A percentile compares a stretch with the other conserved stretches of the same genome.
Evolutionary conservation across 129 eudicot species (phyloP).

Genomic region (Solidago caesia): DNA sequence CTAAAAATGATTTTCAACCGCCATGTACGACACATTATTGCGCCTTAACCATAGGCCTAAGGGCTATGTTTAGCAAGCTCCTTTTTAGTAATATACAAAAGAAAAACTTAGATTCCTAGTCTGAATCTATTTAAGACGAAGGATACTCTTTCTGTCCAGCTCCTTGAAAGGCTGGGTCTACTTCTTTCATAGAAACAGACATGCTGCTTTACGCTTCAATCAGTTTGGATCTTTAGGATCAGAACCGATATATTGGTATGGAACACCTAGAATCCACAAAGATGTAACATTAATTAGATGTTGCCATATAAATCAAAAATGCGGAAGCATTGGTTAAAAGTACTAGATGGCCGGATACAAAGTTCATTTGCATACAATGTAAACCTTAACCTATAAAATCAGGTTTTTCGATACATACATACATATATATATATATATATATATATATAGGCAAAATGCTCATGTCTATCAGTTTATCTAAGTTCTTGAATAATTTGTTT

Average conservation of each 20-base stretch:
- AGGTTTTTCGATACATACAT: too few species aligned
- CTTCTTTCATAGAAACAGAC: slow-evolving; percentile 75
- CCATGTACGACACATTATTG: too few species aligned
- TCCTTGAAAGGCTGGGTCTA: slow-evolving; percentile 90
- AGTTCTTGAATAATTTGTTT: too few species aligned
- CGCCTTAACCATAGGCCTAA: too few species aligned
- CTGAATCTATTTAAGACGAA: slow-evolving; percentile 11
- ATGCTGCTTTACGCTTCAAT: slow-evolving; percentile 32
- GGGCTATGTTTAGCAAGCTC: too few species aligned
- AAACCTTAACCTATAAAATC: background rate
- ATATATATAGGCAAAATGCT: too few species aligned
- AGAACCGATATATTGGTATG: slow-evolving; percentile 8
- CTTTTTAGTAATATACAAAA: background rate
- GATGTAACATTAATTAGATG: background rate
- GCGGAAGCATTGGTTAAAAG: background rate
- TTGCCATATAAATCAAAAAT: background rate
- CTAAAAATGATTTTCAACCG: too few species aligned
- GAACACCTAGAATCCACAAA: slow-evolving; percentile 4
- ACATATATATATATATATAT: too few species aligned
- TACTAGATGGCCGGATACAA: background rate
- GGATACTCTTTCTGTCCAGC: slow-evolving; percentile 98
- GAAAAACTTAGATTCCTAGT: background rate
- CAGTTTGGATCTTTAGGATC: slow-evolving; percentile 23
- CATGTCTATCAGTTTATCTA: too few species aligned
- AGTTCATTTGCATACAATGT: background rate